A percentile compares a stretch with the other conserved stretches of the same genome.
These are phyloP conservation scores for Penicillium sp. DNA, from an alignment of 2,329 filamentous ascomycete species.

Conservation along the genomic window DNA sequence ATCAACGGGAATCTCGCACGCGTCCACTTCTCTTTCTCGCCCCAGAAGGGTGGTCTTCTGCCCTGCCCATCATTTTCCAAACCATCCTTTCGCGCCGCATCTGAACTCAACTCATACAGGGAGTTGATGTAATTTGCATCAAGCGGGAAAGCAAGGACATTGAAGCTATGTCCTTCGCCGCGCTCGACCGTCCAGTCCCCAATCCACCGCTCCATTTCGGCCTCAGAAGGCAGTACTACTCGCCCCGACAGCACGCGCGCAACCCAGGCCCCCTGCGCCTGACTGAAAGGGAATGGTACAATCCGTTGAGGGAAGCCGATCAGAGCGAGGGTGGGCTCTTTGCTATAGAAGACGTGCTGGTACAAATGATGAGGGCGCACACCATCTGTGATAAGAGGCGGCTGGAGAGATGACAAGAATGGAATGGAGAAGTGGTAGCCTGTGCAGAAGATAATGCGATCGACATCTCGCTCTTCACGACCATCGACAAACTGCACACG, in stretches of 20 bases:
- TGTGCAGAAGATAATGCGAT: slow-evolving; percentile 11
- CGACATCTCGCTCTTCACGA: slow-evolving; percentile 4
- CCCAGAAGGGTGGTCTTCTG: slow-evolving; percentile 44
- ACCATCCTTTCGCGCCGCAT: slow-evolving; percentile 6
- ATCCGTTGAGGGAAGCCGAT: slow-evolving; percentile 12
- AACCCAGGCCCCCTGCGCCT: slow-evolving; percentile 13
- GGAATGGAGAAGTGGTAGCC: slow-evolving; percentile 10
- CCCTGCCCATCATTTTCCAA: slow-evolving; percentile 41
- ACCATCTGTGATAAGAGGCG: slow-evolving; percentile 8
- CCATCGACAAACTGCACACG: slow-evolving; percentile 3
- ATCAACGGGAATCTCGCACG: slow-evolving; percentile 43
- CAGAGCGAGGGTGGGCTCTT: slow-evolving; percentile 10
- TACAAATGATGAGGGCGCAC: slow-evolving; percentile 10
- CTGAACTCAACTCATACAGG: slow-evolving; percentile 1
- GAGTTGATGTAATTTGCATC: slow-evolving; percentile 16
- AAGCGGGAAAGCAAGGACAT: slow-evolving; percentile 10
- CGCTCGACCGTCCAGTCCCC: background rate
- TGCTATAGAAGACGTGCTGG: slow-evolving; percentile 7
- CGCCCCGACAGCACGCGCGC: slow-evolving; percentile 10
- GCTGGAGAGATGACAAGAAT: slow-evolving; percentile 7
- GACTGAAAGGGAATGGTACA: slow-evolving; percentile 11
- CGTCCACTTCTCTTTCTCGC: slow-evolving; percentile 33
- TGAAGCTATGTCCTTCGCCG: slow-evolving; percentile 9
- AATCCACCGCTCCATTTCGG: slow-evolving; percentile 11
- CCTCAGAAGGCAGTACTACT: background rate